phyloP scores from a whole-genome alignment of 345 rosid genomes.

The Gynandropsis gynandra region DNA sequence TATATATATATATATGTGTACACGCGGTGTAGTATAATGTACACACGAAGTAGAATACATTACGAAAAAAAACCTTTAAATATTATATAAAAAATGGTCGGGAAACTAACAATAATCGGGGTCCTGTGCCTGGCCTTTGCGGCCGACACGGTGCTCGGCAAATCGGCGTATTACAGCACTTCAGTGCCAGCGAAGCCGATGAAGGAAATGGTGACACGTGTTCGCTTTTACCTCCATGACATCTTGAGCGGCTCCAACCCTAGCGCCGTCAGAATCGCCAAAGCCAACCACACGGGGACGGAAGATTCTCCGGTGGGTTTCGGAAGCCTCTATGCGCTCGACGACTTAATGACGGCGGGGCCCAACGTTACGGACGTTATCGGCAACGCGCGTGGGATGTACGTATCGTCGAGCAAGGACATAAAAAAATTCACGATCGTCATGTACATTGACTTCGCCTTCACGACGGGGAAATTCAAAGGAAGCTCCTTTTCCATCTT shows the following conservation, averaged over 20 bases:
- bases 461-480: slow-evolving; percentile 31
- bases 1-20: too few species aligned
- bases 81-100: too few species aligned
- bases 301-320: slow-evolving; percentile 16
- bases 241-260: slow-evolving; percentile 28
- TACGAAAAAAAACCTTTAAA: too few species aligned
- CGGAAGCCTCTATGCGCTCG: slow-evolving; percentile 33
- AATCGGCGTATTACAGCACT: slow-evolving; percentile 1
- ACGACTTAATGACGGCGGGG: slow-evolving; percentile 39
- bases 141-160: not conserved
- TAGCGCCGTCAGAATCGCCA: slow-evolving; percentile 28
- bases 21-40: too few species aligned
- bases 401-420: slow-evolving; percentile 27
- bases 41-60: too few species aligned
- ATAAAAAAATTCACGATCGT: slow-evolving; percentile 19
- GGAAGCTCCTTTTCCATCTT: slow-evolving; percentile 45
- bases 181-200: slow-evolving; percentile 1
- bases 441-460: slow-evolving; percentile 35
- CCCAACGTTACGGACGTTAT: slow-evolving; percentile 30
- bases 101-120: too few species aligned
- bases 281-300: slow-evolving; percentile 14
- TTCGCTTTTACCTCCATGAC: slow-evolving; percentile 35
- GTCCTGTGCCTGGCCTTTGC: not conserved
- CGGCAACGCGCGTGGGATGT: slow-evolving; percentile 41
- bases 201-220: slow-evolving; percentile 26